These are phyloP conservation scores for Kernera saxatilis DNA, from an alignment of 345 rosid genomes.

Conservation along the genomic window DNA sequence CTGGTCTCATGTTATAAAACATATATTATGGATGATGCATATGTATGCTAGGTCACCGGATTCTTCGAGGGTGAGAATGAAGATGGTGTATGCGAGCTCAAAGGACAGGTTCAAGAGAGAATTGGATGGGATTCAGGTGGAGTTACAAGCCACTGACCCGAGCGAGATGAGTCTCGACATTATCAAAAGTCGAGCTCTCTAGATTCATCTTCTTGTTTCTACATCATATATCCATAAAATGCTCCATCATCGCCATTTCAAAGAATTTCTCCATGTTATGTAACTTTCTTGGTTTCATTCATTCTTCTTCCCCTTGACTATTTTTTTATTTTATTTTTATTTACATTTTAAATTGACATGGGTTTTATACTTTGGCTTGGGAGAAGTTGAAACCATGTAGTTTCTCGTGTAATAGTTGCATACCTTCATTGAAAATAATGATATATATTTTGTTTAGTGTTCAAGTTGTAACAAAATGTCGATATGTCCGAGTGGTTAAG, in stretches of 20 bases:
- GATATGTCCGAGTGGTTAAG: constrained; percentile 99
- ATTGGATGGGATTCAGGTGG: constrained; percentile 87
- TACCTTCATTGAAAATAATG: constrained; percentile 12
- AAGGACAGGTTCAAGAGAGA: constrained; percentile 97
- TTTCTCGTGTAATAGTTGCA: constrained; percentile 17
- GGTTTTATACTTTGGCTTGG: constrained; percentile 15
- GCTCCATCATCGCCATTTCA: constrained; percentile 1
- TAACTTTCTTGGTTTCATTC: constrained; percentile 26
- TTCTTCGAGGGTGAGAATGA: constrained; percentile 66
- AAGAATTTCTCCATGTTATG: constrained; percentile 14
- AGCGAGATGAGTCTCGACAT: constrained; percentile 97
- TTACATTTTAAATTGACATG: constrained; percentile 7
- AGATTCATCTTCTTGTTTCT: constrained; percentile 8
- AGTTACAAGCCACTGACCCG: constrained; percentile 98
- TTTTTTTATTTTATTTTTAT: background rate
- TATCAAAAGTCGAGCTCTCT: constrained; percentile 71
- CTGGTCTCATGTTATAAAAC: background rate
- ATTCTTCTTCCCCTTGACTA: constrained; percentile 4
- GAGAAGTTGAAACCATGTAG: constrained; percentile 20
- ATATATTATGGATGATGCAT: background rate
- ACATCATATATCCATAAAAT: background rate
- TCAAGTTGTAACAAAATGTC: too few relatives aligned
- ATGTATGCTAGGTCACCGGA: constrained; percentile 68
- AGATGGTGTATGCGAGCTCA: constrained; percentile 96
- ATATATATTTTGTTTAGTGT: too few relatives aligned